Evolutionary conservation across 805 yeast genomes (phyloP), one percentile per base, ranked within the genome.

Genomic region (Metschnikowia koreensis): DNA sequence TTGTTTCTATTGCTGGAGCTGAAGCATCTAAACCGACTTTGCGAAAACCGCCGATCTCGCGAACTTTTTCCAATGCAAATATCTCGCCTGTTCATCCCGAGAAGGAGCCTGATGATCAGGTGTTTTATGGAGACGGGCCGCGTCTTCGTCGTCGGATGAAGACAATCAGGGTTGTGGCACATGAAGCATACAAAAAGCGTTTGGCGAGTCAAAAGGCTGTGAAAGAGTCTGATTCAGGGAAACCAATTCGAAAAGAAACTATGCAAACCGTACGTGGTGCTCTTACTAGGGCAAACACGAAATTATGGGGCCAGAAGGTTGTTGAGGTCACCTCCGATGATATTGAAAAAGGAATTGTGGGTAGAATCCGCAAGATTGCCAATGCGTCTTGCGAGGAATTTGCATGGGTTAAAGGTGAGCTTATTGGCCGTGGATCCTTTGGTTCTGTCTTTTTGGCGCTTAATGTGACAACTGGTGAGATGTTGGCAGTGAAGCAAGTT

Each of bases 401-500:
- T 72, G 96, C 96, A 0, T 94, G 99, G 99, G 87, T 96, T 46
- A 90, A 90, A 65, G 99, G 99, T 77, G 97, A 92, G 63, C 75
- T 94, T 56, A 90, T 94, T 52, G 99, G 99, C 0, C 83, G 89
- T 52, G 99, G 99, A 0, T 92, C 97, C 1, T 94, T 92, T 74
- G 99, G 99, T 9, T 85, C 89, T 37, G 99, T 94, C 1, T 93
- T 80, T 64, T 75, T 94, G 50, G 97, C 97, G 1, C 77, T 94
- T 63, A 94, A 94, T 67, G 92, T 91, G 15, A 94, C 98, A 1
- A 90, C 97, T 0, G 98, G 98, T 49, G 99, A 94, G 63, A 91
- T 94, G 96, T 87, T 94, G 73, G 99, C 99, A 0, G 99, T 94
- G 2, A 94, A 94, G 65, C 99, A 94, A 68, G 97, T 93, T 2